Base-by-base conservation (phyloP, 1,284 basidiomycete species). In the Pascua sp. region DNA sequence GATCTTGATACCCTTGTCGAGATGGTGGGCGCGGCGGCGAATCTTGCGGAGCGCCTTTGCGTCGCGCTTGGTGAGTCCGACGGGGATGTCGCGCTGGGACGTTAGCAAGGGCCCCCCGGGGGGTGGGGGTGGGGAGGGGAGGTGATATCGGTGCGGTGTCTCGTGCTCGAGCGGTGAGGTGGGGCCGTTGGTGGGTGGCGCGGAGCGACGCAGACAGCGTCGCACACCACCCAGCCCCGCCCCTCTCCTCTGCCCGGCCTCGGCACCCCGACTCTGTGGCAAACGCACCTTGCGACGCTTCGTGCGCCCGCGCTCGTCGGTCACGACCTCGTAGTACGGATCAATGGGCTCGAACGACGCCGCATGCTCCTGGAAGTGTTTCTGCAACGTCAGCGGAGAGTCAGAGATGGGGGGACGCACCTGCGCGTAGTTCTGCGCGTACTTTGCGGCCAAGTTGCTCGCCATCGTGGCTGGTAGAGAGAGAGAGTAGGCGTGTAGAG, bases 1-100 rank as follows among this genome's bases (percentile, higher is more conserved):
- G 96, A 77, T 3, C 93, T 74, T 81, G 80, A 97, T 90, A 8
- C 90, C 88, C 76, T 92, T 94, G 81, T 98, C 94, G 55, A 98
- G 87, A 70, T 88, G 85, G 71, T 93, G 91, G 0, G 94, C 93
- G 9, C 93, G 62, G 51, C 81, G 80, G 71, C 90, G 85, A 46
- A 94, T 85, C 16, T 86, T 84, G 65, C 82, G 83, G 51, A 93
- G 80, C 51, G 91, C 86, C 63, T 85, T 85, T n/a, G 83, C 83
- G 61, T 96, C 91, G 38, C 86, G 82, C 38, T 81, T 76, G 0
- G 90, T 89, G 4, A 96, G 82, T 0, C 91, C 92, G 9, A 86
- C 85, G 0, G 91, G 91, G 0, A 86, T 73, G 8, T 82, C 81
- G 51, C 89, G 83, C 89, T 91, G 60, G 17, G 24, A 32, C 24